Conservation (phyloP, 2,329 filamentous ascomycete species). For the Colletotrichum sidae region DNA sequence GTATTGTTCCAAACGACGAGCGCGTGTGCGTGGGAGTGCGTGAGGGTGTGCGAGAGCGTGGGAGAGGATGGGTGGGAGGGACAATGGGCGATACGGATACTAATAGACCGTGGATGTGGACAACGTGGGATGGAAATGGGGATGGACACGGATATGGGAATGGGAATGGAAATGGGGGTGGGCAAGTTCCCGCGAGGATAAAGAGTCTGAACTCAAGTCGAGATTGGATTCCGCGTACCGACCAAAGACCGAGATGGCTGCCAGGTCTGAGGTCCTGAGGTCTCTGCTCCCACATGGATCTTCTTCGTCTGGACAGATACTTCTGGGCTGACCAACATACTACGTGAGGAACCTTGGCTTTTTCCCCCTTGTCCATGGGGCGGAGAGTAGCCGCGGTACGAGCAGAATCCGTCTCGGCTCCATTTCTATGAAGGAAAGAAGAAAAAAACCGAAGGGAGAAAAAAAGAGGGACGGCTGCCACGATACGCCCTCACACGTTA, state of each 20-base stretch:
- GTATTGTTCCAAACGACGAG: constrained; percentile 25
- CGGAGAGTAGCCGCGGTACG: constrained; percentile 31
- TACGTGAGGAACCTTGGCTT: not conserved
- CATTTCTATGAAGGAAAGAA: constrained; percentile 14
- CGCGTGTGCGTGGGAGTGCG: constrained; percentile 13
- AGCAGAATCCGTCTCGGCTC: constrained; percentile 33
- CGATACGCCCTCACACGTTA: constrained; percentile 22
- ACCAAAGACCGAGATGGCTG: constrained; percentile 33
- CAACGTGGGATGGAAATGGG: not conserved
- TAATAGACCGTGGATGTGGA: no score
- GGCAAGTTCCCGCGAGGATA: constrained; percentile 30
- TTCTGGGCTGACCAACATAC: no score
- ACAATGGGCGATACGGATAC: not conserved
- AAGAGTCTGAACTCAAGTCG: not conserved
- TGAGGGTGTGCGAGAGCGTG: constrained; percentile 13
- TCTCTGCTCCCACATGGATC: no score
- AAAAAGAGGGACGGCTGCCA: constrained; percentile 25
- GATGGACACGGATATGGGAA: not conserved
- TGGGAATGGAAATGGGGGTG: constrained; percentile 7
- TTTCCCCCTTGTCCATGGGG: constrained; percentile 12
- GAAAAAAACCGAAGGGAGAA: not conserved
- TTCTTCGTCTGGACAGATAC: no score
- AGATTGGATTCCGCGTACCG: constrained; percentile 13
- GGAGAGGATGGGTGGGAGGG: constrained; percentile 25
- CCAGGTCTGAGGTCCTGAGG: not conserved